These are phyloP conservation scores for Salvia hispanica DNA, from an alignment of 257 asterid genomes.

Conservation along the genomic window DNA sequence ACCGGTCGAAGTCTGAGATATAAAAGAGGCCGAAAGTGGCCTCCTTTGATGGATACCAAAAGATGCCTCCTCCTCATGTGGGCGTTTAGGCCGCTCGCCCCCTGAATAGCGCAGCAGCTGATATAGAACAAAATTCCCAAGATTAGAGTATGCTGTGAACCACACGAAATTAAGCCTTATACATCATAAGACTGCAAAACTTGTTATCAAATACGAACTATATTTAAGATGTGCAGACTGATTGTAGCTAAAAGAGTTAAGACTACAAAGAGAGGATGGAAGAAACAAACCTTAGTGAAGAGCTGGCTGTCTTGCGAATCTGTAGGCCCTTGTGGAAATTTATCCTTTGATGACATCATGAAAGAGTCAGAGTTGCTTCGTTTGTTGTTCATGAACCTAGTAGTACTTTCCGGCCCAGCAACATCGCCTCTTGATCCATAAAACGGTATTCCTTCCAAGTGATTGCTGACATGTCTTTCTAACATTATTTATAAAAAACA, in stretches of 20 bases:
- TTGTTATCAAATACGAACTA: neutral
- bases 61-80: constrained; percentile 56
- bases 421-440: constrained; percentile 71
- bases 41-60: constrained; percentile 58
- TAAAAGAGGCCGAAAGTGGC: constrained; percentile 53
- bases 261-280: neutral
- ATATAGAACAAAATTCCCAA: constrained; percentile 46
- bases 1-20: constrained; percentile 57
- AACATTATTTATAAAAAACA: constrained; percentile 40
- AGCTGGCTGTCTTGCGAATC: constrained; percentile 71
- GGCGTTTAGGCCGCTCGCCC: constrained; percentile 56
- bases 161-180: constrained; percentile 13
- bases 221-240: neutral
- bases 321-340: constrained; percentile 49
- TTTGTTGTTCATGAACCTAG: constrained; percentile 59
- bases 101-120: constrained; percentile 76
- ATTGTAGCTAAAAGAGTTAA: neutral
- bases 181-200: constrained; percentile 8
- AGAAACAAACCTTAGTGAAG: constrained; percentile 61
- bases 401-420: constrained; percentile 58
- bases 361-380: constrained; percentile 78
- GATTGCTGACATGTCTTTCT: constrained; percentile 66
- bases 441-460: constrained; percentile 78
- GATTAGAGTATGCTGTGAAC: constrained; percentile 40
- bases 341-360: constrained; percentile 65